A percentile compares a stretch with the other conserved stretches of the same genome.
phyloP scores from a whole-genome alignment of 208 protist genomes.

The Trypanosoma boissoni region DNA sequence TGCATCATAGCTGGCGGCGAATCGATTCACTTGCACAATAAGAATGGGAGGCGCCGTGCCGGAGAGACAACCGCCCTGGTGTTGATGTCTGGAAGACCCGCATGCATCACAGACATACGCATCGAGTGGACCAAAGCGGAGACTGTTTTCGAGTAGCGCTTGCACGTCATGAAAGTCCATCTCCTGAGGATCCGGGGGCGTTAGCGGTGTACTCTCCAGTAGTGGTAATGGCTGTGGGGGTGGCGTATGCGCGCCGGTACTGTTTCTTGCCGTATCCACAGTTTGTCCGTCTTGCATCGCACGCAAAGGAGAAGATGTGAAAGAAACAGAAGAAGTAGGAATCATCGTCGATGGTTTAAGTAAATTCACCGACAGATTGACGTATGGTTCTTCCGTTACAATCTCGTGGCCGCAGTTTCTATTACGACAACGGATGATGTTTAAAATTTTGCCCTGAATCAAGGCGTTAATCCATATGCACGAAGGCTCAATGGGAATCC shows the following conservation, averaged over 20 bases:
- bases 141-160: slow-evolving; percentile 34
- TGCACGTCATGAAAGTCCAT: slow-evolving; percentile 11
- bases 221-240: neutral
- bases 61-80: slow-evolving; percentile 68
- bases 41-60: slow-evolving; percentile 47
- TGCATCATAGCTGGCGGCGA: slow-evolving; percentile 27
- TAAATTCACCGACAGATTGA: slow-evolving; percentile 55
- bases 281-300: neutral
- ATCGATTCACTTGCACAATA: slow-evolving; percentile 75
- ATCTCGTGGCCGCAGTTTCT: slow-evolving; percentile 66
- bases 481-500: slow-evolving; percentile 12
- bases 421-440: slow-evolving; percentile 72
- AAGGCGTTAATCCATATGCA: slow-evolving; percentile 66
- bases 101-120: slow-evolving; percentile 73
- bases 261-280: neutral
- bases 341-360: slow-evolving; percentile 1
- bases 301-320: no score
- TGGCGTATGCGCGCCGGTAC: neutral
- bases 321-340: neutral
- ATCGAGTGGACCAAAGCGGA: slow-evolving; percentile 48
- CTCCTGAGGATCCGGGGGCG: no score
- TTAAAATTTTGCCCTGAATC: slow-evolving; percentile 63
- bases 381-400: slow-evolving; percentile 61
- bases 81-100: slow-evolving; percentile 28
- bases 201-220: no score